Base-by-base conservation (phyloP, 164 flowering plant species). In the Kalanchoe fedtschenkoi region DNA sequence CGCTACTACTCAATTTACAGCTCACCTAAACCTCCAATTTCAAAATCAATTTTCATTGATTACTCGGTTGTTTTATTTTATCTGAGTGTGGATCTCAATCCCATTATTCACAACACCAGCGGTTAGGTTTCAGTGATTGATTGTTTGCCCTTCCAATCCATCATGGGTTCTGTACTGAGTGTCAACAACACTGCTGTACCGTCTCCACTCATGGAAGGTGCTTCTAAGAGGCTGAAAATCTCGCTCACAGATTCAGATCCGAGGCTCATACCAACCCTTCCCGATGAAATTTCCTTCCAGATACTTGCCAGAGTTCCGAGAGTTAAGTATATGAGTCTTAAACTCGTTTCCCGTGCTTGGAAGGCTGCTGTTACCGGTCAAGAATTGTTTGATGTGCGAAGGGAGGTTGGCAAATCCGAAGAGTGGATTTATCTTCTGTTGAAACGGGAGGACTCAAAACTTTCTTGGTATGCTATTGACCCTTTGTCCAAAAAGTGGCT, bases 301-400 rank as follows among this genome's bases (percentile, higher is more conserved):
- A 86, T 91, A 62, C 85, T 88, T 17, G 91, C 97, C 22, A 74
- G 96, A 68, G 61, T 91, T 60, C 96, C 96, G 10, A 82, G 86
- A 68, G 69, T 81, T 30, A 63, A 57, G 68, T 78, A 86, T 61
- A 70, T 80, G 43, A 72, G 71, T 47, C 53, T 80, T 58, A 83
- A 72, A 61, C 65, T 78, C 65, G 97, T 91, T 34, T 88, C 95
- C 11, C 67, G 75, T 62, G 75, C 79, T 63, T 91, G 97, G 97
- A 82, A 71, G 75, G 65, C 69, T 61, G 73, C 81, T n/a, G 29
- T 88, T 51, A 72, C 47, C 57, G 76, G 81, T 47, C 39, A 73
- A 61, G 96, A 91, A 65, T 74, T 86, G 32, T 88, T 69, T 63
- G 68, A 72, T 33, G 24, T 81, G 67, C 76, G 96, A 63, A 86